Percentiles rank a stretch among this genome's conserved stretches.
Evolutionary conservation across 495 filamentous ascomycete genomes (phyloP).

Genomic region (Aspergillus nidulans): DNA sequence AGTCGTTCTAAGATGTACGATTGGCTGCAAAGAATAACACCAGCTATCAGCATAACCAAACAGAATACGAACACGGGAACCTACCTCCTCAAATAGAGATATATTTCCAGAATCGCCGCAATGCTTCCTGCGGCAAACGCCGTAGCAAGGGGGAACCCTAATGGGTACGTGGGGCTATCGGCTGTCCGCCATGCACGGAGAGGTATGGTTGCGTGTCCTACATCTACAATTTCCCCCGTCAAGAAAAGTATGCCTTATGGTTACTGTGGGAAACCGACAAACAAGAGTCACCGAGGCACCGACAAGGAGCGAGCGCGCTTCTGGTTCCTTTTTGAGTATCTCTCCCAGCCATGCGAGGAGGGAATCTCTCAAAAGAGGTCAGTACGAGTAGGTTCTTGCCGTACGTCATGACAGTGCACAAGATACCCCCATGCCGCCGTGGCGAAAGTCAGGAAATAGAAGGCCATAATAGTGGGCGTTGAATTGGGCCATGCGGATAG

Average conservation of each 20-base stretch:
- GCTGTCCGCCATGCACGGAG: slow-evolving; percentile 16
- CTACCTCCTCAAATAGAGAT: slow-evolving; percentile 9
- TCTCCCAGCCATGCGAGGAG: slow-evolving; percentile 19
- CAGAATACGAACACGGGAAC: not conserved
- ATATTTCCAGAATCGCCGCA: slow-evolving; percentile 2
- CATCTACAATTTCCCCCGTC: not conserved
- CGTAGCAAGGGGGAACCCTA: slow-evolving; percentile 19
- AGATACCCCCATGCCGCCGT: slow-evolving; percentile 16
- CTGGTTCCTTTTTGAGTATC: slow-evolving; percentile 15
- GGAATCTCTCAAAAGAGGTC: not conserved
- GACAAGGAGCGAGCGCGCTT: slow-evolving; percentile 15
- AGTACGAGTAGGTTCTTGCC: not conserved
- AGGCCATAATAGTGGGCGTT: slow-evolving; percentile 11
- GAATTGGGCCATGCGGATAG: slow-evolving; percentile 16
- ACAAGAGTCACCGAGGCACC: slow-evolving; percentile 18
- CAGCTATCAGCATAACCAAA: not conserved
- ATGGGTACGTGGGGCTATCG: slow-evolving; percentile 17
- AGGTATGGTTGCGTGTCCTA: slow-evolving; percentile 20
- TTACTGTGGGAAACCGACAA: not conserved
- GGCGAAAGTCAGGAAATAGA: slow-evolving; percentile 20
- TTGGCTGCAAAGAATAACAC: not conserved
- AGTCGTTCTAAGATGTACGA: not conserved
- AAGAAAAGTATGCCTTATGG: not conserved
- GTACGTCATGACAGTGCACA: not conserved
- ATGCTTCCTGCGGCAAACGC: slow-evolving; percentile 13